Evolutionary conservation across 2,329 filamentous ascomycete genomes (phyloP), one percentile per base, ranked within the genome.

Genomic region (Malbranchea cinnamomea): DNA sequence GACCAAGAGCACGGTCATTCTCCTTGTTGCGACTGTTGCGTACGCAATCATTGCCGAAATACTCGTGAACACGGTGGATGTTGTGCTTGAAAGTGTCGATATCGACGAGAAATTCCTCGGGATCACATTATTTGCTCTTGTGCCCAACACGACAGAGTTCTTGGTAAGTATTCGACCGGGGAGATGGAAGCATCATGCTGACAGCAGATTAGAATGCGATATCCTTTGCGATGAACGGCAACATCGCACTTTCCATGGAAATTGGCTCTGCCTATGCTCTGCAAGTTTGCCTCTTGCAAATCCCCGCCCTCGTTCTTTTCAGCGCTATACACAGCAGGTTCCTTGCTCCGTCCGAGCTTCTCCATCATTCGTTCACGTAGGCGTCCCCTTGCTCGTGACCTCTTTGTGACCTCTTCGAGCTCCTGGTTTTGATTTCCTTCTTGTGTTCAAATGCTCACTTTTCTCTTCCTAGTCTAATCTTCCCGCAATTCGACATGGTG

Each of bases 401-500:
- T n/a, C n/a, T n/a, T n/a, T n/a, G n/a, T n/a, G n/a, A n/a, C n/a
- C n/a, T n/a, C n/a, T n/a, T n/a, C n/a, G n/a, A n/a, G n/a, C n/a
- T n/a, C n/a, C n/a, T n/a, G n/a, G n/a, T n/a, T n/a, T n/a, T n/a
- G n/a, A n/a, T n/a, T n/a, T n/a, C n/a, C n/a, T n/a, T n/a, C n/a
- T n/a, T n/a, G n/a, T n/a, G n/a, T n/a, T n/a, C n/a, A n/a, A n/a
- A n/a, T n/a, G n/a, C n/a, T n/a, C n/a, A n/a, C n/a, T n/a, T n/a
- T 46, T 38, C 26, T 19, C 18, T 6, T 13, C 19, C 20, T 9
- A 80, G 74, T 20, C 69, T 98, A 19, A 82, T 95, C 25, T 95
- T 98, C 60, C 89, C 89, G 1, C 89, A 98, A 54, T 98, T 87
- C 87, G 89, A 98, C 53, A 91, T 98, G 82, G 77, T 95, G 8